Conservation (phyloP, 768 basidiomycete species). For the Dioszegia crocea region DNA sequence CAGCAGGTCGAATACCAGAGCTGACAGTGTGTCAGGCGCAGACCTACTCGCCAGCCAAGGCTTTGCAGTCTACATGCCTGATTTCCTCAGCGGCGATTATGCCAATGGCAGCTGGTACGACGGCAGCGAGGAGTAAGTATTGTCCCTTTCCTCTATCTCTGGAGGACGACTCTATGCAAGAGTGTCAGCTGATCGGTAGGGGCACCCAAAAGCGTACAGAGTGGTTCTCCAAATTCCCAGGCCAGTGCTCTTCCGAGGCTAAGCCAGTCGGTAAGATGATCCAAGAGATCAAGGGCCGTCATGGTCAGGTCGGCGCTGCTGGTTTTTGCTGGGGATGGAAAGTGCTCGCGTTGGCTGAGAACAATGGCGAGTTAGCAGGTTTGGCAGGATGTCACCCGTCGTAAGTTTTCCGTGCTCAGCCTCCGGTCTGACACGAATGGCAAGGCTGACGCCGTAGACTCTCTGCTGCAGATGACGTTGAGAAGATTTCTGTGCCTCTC, state of each 20-base stretch:
- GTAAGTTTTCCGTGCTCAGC: slow-evolving; percentile 51
- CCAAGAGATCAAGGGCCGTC: slow-evolving; percentile 16
- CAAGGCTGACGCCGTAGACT: slow-evolving; percentile 44
- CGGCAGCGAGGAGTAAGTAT: slow-evolving; percentile 55
- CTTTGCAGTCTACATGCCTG: slow-evolving; percentile 63
- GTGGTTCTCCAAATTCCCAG: slow-evolving; percentile 58
- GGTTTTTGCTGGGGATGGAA: slow-evolving; percentile 47
- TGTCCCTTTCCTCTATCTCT: no score
- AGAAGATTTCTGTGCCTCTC: slow-evolving; percentile 57
- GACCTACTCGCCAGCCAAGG: slow-evolving; percentile 61
- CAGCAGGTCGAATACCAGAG: neutral
- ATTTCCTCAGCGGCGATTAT: slow-evolving; percentile 59
- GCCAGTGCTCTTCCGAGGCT: slow-evolving; percentile 49
- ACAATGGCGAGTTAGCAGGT: slow-evolving; percentile 47
- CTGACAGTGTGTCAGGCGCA: slow-evolving; percentile 52
- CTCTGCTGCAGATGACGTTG: slow-evolving; percentile 53
- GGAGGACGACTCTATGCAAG: no score
- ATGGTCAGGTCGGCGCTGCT: slow-evolving; percentile 22
- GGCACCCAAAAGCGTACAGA: slow-evolving; percentile 52
- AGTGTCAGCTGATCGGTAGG: slow-evolving; percentile 8
- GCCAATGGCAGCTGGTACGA: slow-evolving; percentile 57
- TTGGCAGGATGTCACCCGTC: slow-evolving; percentile 53
- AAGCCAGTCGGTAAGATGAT: slow-evolving; percentile 15
- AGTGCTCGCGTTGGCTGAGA: slow-evolving; percentile 14
- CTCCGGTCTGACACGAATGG: neutral